Base-by-base conservation (phyloP, 345 rosid genomes). In the Linum tenue region DNA sequence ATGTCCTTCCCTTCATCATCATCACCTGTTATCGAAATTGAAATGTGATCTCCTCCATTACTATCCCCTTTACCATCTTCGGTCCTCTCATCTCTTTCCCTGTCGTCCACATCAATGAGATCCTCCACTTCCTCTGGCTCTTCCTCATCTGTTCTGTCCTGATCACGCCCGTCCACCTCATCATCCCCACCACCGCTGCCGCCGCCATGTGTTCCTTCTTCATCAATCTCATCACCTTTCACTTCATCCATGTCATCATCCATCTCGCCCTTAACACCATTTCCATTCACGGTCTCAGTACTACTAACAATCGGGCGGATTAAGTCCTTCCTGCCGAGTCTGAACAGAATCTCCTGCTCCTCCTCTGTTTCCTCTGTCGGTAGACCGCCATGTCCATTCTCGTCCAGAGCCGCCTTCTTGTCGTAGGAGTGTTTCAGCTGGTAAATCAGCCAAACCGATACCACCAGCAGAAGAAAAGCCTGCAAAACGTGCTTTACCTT, bases 401-500 rank as follows among this genome's bases (percentile, higher is more conserved):
- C 53, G 16, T 44, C 67, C 53, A 14, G 40, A 36, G 42, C 67
- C 64, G 50, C 62, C 62, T 67, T 75, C 48, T 64, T 59, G 37
- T 70, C 69, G 5, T 76, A 70, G 9, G 72, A 71, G 65, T 70
- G 80, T 76, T 69, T 81, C 36, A 80, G 77, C 60, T 78, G 87
- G 82, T 83, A 75, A 64, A 87, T 68, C 74, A 85, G 41, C 94
- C 94, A 87, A 39, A 76, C 37, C 75, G 75, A 79, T 64, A 79
- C 40, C 60, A 77, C 86, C 57, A 87, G 72, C 67, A 83, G 73
- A 9, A 79, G 68, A 72, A 66, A 76, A 64, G 83, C 67, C 72
- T 85, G 90, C 69, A 83, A 64, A 60, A 79, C 73, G 57, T 80
- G 85, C 69, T 81, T 87, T 63, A 83, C 83, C 69, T 81, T 87